Percentiles rank a stretch among this genome's conserved stretches.
Evolutionary conservation across 176 grass and related monocot genomes (phyloP).

Genomic region (Paspalum vaginatum): DNA sequence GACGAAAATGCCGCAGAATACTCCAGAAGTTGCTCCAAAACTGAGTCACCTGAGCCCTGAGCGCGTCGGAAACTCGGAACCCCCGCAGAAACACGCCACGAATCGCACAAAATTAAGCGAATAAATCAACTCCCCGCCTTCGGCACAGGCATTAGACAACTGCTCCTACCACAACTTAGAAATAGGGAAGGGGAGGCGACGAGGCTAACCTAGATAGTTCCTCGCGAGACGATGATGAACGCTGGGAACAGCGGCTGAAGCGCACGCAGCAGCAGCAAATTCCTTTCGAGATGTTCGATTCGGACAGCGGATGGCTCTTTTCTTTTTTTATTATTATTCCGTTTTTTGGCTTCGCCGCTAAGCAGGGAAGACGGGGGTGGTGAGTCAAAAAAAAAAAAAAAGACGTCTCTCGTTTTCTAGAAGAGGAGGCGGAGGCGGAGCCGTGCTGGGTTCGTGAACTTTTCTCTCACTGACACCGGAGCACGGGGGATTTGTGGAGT

Average conservation of each 20-base stretch:
- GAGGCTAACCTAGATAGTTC: constrained; percentile 13
- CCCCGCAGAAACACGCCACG: not conserved
- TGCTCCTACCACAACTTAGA: not conserved
- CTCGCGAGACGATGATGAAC: not conserved
- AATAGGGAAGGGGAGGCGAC: not conserved
- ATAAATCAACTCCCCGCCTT: not conserved
- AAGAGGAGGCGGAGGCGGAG: not conserved
- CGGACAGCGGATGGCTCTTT: not conserved
- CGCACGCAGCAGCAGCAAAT: not conserved
- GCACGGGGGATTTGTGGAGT: too few relatives aligned
- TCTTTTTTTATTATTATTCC: not conserved
- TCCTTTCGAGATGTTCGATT: constrained; percentile 35
- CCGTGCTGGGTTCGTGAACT: not conserved
- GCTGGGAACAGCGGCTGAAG: not conserved
- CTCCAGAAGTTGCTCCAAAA: not conserved
- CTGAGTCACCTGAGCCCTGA: not conserved
- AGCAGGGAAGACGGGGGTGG: not conserved
- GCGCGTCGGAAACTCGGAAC: not conserved
- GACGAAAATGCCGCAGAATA: constrained; percentile 22
- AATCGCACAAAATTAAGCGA: not conserved
- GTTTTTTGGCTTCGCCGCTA: constrained; percentile 41
- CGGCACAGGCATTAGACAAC: not conserved
- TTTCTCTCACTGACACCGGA: constrained; percentile 29
- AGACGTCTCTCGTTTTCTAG: not conserved
- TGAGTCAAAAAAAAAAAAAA: constrained; percentile 40